Evolutionary conservation across 2,329 filamentous ascomycete species (phyloP), one percentile per base, ranked within the genome.

Genomic region (Macrophomina phaseolina): DNA sequence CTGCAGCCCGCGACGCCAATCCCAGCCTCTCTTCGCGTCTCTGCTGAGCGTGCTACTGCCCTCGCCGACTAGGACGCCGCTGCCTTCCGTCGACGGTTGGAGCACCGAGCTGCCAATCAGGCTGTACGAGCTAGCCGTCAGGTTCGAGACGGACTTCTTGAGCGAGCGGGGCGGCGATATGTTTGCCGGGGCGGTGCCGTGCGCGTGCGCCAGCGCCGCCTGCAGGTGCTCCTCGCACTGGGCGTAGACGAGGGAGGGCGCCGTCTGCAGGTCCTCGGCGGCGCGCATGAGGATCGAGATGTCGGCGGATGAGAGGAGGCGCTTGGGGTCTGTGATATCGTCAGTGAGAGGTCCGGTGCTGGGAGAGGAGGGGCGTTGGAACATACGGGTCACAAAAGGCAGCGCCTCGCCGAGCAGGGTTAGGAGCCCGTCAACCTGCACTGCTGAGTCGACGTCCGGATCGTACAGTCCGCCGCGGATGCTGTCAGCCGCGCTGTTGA

Each of bases 401-500:
- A 94, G 86, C 0, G 90, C 89, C 80, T 98, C 94, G 62, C 93
- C 94, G 1, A 98, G 85, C 14, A 98, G 83, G 3, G 91, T 89
- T 8, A 97, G 83, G 28, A 98, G 80, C 63, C 94, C 94, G 72
- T 98, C 94, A 69, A 96, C 91, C 72, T 92, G 92, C 18, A 97
- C 91, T 6, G 97, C 92, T 0, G 92, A 89, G 73, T 94, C 91
- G 12, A 91, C 87, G 18, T 87, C 86, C 30, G 89, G 88, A 74
- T 98, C 94, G 76, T 93, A 97, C 2, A 97, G 83, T 1, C 94
- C 94, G 65, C 94, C 94, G 67, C 92, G 91, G 72, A 98, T 97
- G 75, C 92, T 94, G 77, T 97, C 93, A 67, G 92, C 91, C 2
- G 94, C 90, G 75, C 91, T 95, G 64, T 90, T 87, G 71, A 97